Evolutionary conservation across 805 yeast genomes (phyloP), one percentile per base, ranked within the genome.

Genomic region (Wickerhamiella kurtzmanii): DNA sequence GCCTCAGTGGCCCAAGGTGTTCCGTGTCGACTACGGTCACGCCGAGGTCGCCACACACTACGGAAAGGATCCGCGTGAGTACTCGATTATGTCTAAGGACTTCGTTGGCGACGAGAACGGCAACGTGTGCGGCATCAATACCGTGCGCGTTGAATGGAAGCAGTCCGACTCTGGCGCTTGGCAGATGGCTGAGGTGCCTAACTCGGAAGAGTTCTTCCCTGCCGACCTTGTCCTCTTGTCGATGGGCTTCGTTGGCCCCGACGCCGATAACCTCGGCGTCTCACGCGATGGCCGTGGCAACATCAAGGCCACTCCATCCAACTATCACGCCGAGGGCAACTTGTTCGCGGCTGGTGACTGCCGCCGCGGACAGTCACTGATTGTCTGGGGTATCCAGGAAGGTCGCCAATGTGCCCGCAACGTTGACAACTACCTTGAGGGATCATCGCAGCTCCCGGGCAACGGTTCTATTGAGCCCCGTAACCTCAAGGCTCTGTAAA

Each of bases 1-100:
- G 98, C 98, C 98, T 40, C 98, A 89, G 70, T 89, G 97, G 97
- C 97, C 98, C 56, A 76, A 96, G 64, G 77, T 92, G 60, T 89
- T 92, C 82, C 78, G 97, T 61, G 94, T 89, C 50, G 98, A 89
- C 70, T 89, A 89, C 63, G 98, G 98, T 56, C 98, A 89, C 68
- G 75, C 88, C 53, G 98, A 89, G 67, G 97, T 92, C 49, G 76
- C 82, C 50, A 83, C 84, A 44, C 96, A 88, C 66, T 89, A 88
- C 64, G 97, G 97, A 54, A 82, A 81, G 67, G 98, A 89, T 66
- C 97, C 97, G 48, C 82, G 98, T 70, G 96, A 92, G 64, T 89
- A 87, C 69, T 83, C 94, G 61, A 89, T 89, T 59, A 73, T 88
- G 61, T 85, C 96, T 40, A 89, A 92, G 70, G 96, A 89, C 66